Conservation (phyloP, 1,139 yeast genomes). For the Wickerhamomyces sp. region DNA sequence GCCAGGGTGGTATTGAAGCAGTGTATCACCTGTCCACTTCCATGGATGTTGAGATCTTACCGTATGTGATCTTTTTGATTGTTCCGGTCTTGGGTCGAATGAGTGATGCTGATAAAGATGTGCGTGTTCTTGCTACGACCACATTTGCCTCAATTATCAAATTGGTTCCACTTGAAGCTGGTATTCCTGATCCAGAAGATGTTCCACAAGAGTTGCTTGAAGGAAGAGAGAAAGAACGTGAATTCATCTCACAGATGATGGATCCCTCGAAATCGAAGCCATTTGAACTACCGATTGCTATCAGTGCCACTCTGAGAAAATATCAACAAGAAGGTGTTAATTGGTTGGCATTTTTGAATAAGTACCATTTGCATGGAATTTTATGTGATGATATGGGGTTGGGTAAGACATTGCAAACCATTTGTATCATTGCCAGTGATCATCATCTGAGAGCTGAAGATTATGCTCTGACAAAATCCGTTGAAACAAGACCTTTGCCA, state of each 20-base stretch:
- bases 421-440: constrained; percentile 94
- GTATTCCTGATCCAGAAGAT: constrained; percentile 93
- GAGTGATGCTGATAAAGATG: constrained; percentile 92
- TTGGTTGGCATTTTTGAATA: constrained; percentile 94
- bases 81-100: constrained; percentile 96
- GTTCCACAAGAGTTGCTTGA: constrained; percentile 79
- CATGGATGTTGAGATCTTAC: constrained; percentile 87
- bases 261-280: constrained; percentile 91
- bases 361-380: constrained; percentile 93
- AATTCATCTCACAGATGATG: constrained; percentile 96
- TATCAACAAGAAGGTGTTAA: constrained; percentile 98
- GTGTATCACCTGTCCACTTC: constrained; percentile 77
- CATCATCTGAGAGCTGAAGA: constrained; percentile 81
- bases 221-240: constrained; percentile 93
- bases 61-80: constrained; percentile 90
- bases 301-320: constrained; percentile 87
- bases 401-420: constrained; percentile 95
- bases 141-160: constrained; percentile 96
- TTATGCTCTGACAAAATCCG: constrained; percentile 50
- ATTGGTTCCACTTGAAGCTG: constrained; percentile 94
- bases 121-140: constrained; percentile 88
- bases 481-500: constrained; percentile 74
- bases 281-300: constrained; percentile 83
- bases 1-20: constrained; percentile 95
- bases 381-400: constrained; percentile 99